Evolutionary conservation across 2,329 filamentous ascomycete species (phyloP).

Genomic region (Verticillium nonalfalfae): DNA sequence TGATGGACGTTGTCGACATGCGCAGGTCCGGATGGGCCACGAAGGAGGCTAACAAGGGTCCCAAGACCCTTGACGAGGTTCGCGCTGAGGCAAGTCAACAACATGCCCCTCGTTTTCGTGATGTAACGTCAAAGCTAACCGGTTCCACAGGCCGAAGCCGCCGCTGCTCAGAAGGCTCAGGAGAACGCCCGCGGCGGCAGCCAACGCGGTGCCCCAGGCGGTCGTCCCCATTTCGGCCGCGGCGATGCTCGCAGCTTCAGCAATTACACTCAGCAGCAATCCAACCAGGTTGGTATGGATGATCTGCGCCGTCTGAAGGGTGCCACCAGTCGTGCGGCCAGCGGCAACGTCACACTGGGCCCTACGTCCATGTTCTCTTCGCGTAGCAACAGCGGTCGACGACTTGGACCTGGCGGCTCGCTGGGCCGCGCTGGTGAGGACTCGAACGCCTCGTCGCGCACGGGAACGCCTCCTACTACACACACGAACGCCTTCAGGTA

Average conservation of each 20-base stretch:
- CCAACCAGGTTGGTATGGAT: slow-evolving; percentile 85
- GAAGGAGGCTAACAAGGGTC: slow-evolving; percentile 88
- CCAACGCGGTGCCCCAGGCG: slow-evolving; percentile 61
- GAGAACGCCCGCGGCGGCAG: slow-evolving; percentile 56
- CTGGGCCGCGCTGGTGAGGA: slow-evolving; percentile 73
- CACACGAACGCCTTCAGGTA: slow-evolving; percentile 94
- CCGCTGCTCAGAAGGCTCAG: slow-evolving; percentile 72
- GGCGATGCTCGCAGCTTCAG: slow-evolving; percentile 85
- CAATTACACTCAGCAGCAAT: slow-evolving; percentile 63
- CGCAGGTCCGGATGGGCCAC: slow-evolving; percentile 72
- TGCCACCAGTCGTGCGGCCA: slow-evolving; percentile 49
- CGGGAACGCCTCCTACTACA: slow-evolving; percentile 75
- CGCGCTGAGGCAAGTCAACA: slow-evolving; percentile 62
- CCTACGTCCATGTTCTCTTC: slow-evolving; percentile 82
- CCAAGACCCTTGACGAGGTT: slow-evolving; percentile 93
- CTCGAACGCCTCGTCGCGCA: slow-evolving; percentile 81
- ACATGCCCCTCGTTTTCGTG: not conserved
- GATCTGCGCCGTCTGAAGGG: slow-evolving; percentile 73
- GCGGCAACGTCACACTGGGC: slow-evolving; percentile 63
- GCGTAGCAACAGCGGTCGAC: slow-evolving; percentile 85
- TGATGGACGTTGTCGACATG: slow-evolving; percentile 88
- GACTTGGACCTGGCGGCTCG: slow-evolving; percentile 68
- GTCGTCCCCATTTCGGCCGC: slow-evolving; percentile 69
- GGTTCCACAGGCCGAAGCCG: slow-evolving; percentile 55
- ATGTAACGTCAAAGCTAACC: slow-evolving; percentile 15